Conservation (phyloP, 1,139 yeast species). For the Sugiyamaella paludigena region DNA sequence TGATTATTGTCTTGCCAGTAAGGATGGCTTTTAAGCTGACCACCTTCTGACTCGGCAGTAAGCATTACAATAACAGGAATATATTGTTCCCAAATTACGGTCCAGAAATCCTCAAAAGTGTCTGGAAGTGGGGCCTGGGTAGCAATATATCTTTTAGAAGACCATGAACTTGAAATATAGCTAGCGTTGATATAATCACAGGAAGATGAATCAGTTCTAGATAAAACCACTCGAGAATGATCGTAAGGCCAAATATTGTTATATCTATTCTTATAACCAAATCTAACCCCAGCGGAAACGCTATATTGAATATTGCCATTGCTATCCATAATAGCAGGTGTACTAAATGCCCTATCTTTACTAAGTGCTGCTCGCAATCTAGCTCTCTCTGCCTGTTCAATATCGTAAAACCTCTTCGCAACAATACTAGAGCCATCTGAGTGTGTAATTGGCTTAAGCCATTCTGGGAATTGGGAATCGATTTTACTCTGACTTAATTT, state of each 20-base stretch:
- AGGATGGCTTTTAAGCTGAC: slow-evolving; percentile 52
- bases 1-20: slow-evolving; percentile 48
- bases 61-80: slow-evolving; percentile 67
- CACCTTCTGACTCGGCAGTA: slow-evolving; percentile 56
- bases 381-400: slow-evolving; percentile 40
- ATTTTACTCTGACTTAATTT: slow-evolving; percentile 8
- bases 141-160: slow-evolving; percentile 57
- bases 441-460: slow-evolving; percentile 36
- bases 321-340: slow-evolving; percentile 7
- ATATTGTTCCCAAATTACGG: slow-evolving; percentile 59
- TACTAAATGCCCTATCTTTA: slow-evolving; percentile 23
- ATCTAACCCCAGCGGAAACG: slow-evolving; percentile 60
- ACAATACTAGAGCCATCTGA: slow-evolving; percentile 35
- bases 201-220: slow-evolving; percentile 22
- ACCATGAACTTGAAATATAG: slow-evolving; percentile 43
- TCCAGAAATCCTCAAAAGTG: slow-evolving; percentile 81
- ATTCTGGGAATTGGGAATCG: slow-evolving; percentile 32
- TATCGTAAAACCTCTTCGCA: slow-evolving; percentile 38
- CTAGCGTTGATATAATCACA: slow-evolving; percentile 64
- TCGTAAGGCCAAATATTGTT: slow-evolving; percentile 81
- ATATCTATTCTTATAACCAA: slow-evolving; percentile 69
- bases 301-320: slow-evolving; percentile 20
- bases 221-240: slow-evolving; percentile 59
- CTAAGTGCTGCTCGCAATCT: slow-evolving; percentile 37
- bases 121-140: slow-evolving; percentile 82